Evolutionary conservation across 768 basidiomycete genomes (phyloP), one percentile per base, ranked within the genome.

Genomic region (Auricularia sp.): DNA sequence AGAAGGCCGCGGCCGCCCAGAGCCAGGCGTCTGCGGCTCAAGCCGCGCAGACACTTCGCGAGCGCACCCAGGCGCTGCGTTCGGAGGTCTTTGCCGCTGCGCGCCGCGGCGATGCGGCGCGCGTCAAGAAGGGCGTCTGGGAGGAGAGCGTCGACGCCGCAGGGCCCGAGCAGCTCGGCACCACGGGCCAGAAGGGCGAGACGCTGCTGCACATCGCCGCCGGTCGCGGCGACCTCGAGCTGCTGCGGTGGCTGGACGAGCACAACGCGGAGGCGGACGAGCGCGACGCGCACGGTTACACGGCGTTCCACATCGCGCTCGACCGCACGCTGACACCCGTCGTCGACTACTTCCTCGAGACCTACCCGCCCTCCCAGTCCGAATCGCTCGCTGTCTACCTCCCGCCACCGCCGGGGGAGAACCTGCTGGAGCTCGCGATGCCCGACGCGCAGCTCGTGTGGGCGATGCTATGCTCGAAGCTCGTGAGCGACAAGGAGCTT

Each of bases 191-290:
- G 39, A 35, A 29, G 14, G 56, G 56, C 24, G 85, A 91, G 74
- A 88, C 88, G 45, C 76, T 92, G 11, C 73, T 87, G 63, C 90
- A 91, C 69, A 87, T 92, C 65, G 85, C 83, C 62, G 79, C 82
- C 2, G 75, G 72, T 64, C 76, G 78, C 64, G 86, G 84, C 10
- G 81, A 90, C 74, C 68, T 74, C 6, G 81, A 80, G 24, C 74
- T 92, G 63, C 79, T 88, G 7, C 73, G 82, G 68, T 91, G 89
- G 88, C 81, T 92, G 13, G 82, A 86, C 74, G 78, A 82, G 3
- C 89, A 91, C 71, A 83, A 84, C 75, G 88, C 87, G 61, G 87
- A 90, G 67, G 78, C 83, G 21, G 89, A 90, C 66, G 90, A 91
- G 71, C 81, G 83, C 63, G 80, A 90, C 73, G 80, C 78, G 0